Percentiles rank a stretch among this genome's conserved stretches.
Conservation (phyloP, 1,284 basidiomycete genomes). For the Coniferiporia weirii region DNA sequence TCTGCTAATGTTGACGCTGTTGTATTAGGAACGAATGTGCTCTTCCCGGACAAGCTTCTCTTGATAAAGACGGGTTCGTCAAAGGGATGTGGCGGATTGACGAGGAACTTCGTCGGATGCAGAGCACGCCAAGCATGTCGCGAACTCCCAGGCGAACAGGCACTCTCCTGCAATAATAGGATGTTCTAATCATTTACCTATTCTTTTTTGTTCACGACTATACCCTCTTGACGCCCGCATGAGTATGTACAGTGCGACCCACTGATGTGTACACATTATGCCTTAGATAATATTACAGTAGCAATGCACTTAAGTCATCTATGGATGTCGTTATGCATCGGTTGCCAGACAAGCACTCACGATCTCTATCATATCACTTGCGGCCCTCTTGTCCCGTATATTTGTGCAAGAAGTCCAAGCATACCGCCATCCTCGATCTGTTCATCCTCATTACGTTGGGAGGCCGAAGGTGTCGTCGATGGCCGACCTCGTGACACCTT, state of each 20-base stretch:
- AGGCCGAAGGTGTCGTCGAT: constrained; percentile 14
- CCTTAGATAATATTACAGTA: neutral
- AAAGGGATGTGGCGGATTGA: constrained; percentile 82
- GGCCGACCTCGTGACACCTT: constrained; percentile 20
- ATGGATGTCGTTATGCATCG: neutral
- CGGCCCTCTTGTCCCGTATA: constrained; percentile 59
- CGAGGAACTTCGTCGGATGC: constrained; percentile 66
- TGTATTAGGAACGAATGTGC: constrained; percentile 62
- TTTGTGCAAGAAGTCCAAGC: constrained; percentile 69
- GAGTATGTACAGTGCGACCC: neutral
- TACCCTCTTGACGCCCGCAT: neutral
- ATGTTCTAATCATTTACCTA: neutral
- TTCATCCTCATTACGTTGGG: constrained; percentile 50
- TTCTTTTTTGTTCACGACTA: neutral
- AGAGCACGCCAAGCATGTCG: constrained; percentile 26
- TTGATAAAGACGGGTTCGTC: constrained; percentile 62
- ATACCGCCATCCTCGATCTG: constrained; percentile 63
- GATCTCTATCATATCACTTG: neutral
- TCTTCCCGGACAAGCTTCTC: constrained; percentile 42
- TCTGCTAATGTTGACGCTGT: constrained; percentile 1
- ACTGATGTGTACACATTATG: neutral
- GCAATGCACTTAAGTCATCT: no score
- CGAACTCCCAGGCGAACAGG: neutral
- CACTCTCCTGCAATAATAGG: neutral
- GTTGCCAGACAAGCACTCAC: neutral